A percentile compares a stretch with the other conserved stretches of the same genome.
Conservation (phyloP, 495 filamentous ascomycete genomes). For the Pseudevernia furfuracea region DNA sequence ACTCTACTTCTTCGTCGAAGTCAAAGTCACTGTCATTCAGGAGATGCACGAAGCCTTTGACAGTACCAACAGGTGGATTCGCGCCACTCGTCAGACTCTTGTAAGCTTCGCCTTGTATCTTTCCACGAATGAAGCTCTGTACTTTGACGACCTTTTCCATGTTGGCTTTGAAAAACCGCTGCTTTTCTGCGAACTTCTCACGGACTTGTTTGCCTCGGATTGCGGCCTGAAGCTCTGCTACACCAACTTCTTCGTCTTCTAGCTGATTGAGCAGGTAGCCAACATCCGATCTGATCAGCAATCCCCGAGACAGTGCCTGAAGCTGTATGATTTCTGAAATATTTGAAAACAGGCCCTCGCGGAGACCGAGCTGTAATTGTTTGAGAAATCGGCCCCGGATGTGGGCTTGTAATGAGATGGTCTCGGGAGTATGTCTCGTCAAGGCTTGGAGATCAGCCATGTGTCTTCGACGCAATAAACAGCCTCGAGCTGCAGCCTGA, state of each 20-base stretch:
- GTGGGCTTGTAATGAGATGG: slow-evolving; percentile 63
- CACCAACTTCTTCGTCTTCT: slow-evolving; percentile 67
- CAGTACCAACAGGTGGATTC: slow-evolving; percentile 90
- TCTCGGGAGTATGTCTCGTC: slow-evolving; percentile 45
- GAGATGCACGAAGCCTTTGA: slow-evolving; percentile 96
- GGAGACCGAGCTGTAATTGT: slow-evolving; percentile 41
- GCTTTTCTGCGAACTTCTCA: slow-evolving; percentile 69
- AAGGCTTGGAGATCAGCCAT: slow-evolving; percentile 49
- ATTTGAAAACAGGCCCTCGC: slow-evolving; percentile 51
- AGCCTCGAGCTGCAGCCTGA: slow-evolving; percentile 43
- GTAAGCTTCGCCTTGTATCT: slow-evolving; percentile 94
- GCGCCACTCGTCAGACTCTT: slow-evolving; percentile 94
- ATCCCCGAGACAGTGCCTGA: slow-evolving; percentile 69
- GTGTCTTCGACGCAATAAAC: slow-evolving; percentile 37
- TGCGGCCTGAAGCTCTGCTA: slow-evolving; percentile 67
- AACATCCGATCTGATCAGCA: slow-evolving; percentile 65
- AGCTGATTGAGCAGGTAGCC: slow-evolving; percentile 64
- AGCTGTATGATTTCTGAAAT: slow-evolving; percentile 52
- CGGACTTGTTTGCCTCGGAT: slow-evolving; percentile 69
- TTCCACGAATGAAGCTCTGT: slow-evolving; percentile 88
- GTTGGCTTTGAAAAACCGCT: slow-evolving; percentile 82
- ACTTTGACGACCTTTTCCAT: slow-evolving; percentile 99
- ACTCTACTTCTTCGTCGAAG: slow-evolving; percentile 97
- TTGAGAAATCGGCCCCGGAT: slow-evolving; percentile 57
- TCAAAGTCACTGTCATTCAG: slow-evolving; percentile 98